Evolutionary conservation across 305 asterid genomes (phyloP).

Genomic region (Fraxinus greggii): DNA sequence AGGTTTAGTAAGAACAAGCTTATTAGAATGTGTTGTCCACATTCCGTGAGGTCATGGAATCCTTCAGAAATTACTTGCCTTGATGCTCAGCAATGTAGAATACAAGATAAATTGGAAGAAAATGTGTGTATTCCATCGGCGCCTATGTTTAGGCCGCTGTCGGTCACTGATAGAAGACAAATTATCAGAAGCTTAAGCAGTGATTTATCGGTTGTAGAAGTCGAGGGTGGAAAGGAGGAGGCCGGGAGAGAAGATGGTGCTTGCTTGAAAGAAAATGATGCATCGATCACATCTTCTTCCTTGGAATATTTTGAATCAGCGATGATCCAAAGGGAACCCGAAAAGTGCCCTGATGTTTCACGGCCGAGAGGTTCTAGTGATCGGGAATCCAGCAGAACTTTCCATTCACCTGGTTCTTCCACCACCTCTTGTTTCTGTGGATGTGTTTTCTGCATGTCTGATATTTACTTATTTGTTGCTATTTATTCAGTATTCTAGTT

Average conservation of each 20-base stretch:
- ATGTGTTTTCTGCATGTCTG: neutral
- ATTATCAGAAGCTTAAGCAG: conserved; percentile 19
- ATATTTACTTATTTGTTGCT: neutral
- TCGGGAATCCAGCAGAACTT: neutral
- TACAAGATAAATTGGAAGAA: conserved; percentile 30
- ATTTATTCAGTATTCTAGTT: neutral
- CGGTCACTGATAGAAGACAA: conserved; percentile 34
- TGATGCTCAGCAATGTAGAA: conserved; percentile 22
- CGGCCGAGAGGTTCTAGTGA: conserved; percentile 17
- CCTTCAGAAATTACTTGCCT: conserved; percentile 24
- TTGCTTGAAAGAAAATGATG: neutral
- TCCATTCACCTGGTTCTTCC: conserved; percentile 37
- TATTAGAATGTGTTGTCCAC: conserved; percentile 20
- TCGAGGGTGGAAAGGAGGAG: conserved; percentile 26
- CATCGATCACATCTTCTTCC: conserved; percentile 14
- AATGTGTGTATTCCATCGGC: conserved; percentile 21
- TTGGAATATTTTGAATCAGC: conserved; percentile 16
- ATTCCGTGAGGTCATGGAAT: conserved; percentile 22
- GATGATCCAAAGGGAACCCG: conserved; percentile 18
- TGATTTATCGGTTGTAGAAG: conserved; percentile 18
- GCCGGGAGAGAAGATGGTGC: conserved; percentile 5
- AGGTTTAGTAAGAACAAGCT: conserved; percentile 30
- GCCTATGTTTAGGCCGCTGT: conserved; percentile 33
- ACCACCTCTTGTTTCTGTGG: neutral
- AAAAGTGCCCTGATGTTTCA: neutral